Base-by-base conservation (phyloP, 257 asterid species). In the Solanum neorickii region DNA sequence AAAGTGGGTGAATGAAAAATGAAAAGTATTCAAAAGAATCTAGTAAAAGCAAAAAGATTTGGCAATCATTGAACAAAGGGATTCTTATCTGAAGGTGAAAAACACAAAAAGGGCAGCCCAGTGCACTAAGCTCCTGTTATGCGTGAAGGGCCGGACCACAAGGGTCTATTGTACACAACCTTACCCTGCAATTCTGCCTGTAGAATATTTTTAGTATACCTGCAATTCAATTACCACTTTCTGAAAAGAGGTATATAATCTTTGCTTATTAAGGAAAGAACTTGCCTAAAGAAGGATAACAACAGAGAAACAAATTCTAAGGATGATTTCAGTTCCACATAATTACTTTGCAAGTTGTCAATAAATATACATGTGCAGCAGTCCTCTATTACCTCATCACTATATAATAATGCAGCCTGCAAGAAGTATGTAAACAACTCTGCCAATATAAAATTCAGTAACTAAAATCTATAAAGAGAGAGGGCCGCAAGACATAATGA, bases 21-120 rank as follows among this genome's bases (percentile, higher is more conserved):
- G 87, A 60, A 85, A 83, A 42, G 76, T 49, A 78, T 85, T 75
- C 41, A 70, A 83, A 86, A 75, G 89, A 89, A 89, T 91, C 90
- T 46, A 47, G 66, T 72, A 60, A 62, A 60, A 86, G 77, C 47
- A 80, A 12, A 41, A 62, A 60, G 62, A 42, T 56, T 90, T 85
- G 83, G 74, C 29, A 25, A 39, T 39, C 84, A 80, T 41, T 82
- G 76, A 41, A 47, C 13, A 83, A 68, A 49, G 33, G 65, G 87
- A 73, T 72, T 88, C 73, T 69, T 56, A 21, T 42, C 87, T 44
- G 21, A 83, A 82, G 76, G 65, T 69, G 85, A 77, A 25, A 44
- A 23, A 65, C 60, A 41, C 52, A 60, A 21, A 60, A 21, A 21
- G 27, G 27, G 13, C 27, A 60, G 6, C 27, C 68, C 13, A 60